Conservation (phyloP, 805 yeast species). For the Saccharomyces mikatae region DNA sequence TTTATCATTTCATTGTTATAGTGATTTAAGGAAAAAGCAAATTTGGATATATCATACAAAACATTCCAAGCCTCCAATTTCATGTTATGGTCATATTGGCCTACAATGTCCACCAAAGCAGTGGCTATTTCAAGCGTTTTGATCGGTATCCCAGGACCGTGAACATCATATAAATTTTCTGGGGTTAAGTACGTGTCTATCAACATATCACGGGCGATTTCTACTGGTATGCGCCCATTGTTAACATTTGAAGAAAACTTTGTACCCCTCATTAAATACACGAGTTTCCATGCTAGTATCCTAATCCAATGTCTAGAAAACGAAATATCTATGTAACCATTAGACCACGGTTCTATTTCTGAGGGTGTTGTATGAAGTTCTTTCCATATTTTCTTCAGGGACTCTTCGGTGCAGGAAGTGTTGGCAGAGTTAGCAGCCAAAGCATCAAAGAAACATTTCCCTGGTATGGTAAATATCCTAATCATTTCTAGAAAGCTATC, state of each 20-base stretch:
- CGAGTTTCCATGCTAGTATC: background rate
- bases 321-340: background rate
- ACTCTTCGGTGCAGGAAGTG: background rate
- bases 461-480: background rate
- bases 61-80: background rate
- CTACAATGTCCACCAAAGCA: background rate
- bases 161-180: background rate
- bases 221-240: background rate
- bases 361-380: background rate
- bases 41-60: background rate
- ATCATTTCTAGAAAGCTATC: background rate
- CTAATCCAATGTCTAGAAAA: background rate
- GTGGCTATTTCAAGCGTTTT: background rate
- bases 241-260: background rate
- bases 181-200: background rate
- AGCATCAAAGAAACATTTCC: background rate
- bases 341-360: background rate
- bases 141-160: background rate
- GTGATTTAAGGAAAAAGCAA: background rate
- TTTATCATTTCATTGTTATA: background rate
- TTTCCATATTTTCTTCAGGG: background rate
- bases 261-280: background rate
- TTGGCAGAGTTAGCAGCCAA: background rate
- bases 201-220: background rate
- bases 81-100: background rate